Conservation (phyloP, 768 basidiomycete genomes). For the Peribolospora baueri region DNA sequence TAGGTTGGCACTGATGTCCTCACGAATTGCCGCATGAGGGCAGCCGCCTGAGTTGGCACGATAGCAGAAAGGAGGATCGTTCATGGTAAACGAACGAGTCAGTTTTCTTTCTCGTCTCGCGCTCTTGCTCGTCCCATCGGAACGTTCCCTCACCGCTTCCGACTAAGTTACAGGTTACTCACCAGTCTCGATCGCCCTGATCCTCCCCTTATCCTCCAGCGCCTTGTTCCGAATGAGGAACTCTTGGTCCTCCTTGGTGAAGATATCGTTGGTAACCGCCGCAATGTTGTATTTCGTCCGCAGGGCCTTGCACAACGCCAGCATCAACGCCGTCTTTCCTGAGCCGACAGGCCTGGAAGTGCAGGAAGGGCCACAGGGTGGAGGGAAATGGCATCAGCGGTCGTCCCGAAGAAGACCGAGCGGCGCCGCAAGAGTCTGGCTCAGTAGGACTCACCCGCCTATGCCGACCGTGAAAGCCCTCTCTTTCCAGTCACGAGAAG, state of each 20-base stretch:
- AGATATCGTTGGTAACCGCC: conserved; percentile 98
- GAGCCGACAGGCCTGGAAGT: conserved; percentile 69
- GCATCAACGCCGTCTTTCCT: conserved; percentile 81
- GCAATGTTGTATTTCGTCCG: conserved; percentile 76
- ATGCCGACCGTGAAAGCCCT: conserved; percentile 95
- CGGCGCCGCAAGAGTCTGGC: neutral
- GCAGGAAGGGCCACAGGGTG: neutral
- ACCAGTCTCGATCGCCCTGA: conserved; percentile 90
- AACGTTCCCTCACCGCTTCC: too few species aligned
- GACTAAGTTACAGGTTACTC: neutral
- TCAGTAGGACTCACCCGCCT: conserved; percentile 43
- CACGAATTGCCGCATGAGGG: conserved; percentile 91
- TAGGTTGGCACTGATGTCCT: conserved; percentile 94
- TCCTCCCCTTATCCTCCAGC: conserved; percentile 47
- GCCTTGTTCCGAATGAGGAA: conserved; percentile 85
- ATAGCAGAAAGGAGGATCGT: neutral
- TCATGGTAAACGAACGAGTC: neutral
- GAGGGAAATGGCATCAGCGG: neutral
- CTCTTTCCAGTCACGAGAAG: conserved; percentile 60
- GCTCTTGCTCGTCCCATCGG: neutral
- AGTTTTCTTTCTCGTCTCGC: too few species aligned
- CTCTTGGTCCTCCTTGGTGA: conserved; percentile 84
- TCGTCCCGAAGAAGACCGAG: neutral
- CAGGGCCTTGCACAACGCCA: conserved; percentile 62
- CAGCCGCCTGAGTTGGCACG: conserved; percentile 34